Conservation (phyloP, 169 alveolate genomes). For the Cryptosporidium sp. region DNA sequence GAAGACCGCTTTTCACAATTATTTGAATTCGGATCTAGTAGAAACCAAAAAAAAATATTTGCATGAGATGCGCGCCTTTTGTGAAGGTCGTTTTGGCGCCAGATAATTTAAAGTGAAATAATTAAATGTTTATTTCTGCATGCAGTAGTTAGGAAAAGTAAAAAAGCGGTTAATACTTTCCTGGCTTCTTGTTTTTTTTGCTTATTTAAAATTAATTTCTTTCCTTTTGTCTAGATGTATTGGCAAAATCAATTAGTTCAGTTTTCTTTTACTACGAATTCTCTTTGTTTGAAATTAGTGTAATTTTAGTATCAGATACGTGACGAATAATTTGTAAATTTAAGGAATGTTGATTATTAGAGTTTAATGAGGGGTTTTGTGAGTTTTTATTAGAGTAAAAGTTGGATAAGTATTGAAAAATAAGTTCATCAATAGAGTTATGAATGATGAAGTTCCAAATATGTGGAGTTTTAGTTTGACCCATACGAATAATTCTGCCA, state of each 20-base stretch:
- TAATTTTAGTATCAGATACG: conserved; percentile 4
- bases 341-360: not conserved
- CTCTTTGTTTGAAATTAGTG: conserved; percentile 1
- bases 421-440: conserved; percentile 37
- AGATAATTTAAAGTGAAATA: too few species aligned
- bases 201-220: too few species aligned
- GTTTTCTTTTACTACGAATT: not conserved
- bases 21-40: not conserved
- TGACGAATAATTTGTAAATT: conserved; percentile 1
- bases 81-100: not conserved
- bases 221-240: too few species aligned
- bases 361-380: not conserved
- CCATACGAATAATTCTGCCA: conserved; percentile 81
- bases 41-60: not conserved
- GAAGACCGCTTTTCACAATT: not conserved
- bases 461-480: conserved; percentile 78
- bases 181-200: too few species aligned
- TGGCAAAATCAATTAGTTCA: too few species aligned
- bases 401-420: not conserved
- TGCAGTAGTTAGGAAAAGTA: too few species aligned
- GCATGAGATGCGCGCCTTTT: not conserved
- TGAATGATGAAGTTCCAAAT: conserved; percentile 76
- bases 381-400: not conserved
- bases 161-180: too few species aligned
- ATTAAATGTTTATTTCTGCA: too few species aligned